phyloP scores from a whole-genome alignment of 371 early-diverging fungal species.

The Actinomucor elegans region DNA sequence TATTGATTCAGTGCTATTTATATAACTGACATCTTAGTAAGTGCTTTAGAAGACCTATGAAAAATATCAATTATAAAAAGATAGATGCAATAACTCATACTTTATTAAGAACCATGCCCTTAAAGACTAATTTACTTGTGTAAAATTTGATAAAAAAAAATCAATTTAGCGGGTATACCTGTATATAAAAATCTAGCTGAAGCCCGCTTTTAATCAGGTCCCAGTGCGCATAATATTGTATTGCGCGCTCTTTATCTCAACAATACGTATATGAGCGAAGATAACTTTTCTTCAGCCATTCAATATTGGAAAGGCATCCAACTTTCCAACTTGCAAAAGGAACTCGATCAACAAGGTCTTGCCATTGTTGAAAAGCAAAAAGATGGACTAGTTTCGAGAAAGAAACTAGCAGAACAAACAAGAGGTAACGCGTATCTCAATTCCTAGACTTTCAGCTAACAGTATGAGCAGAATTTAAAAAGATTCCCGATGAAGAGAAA shows the following conservation, averaged over 20 bases:
- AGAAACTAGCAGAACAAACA: slow-evolving; percentile 86
- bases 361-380: slow-evolving; percentile 86
- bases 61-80: too few relatives aligned
- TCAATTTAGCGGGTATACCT: too few relatives aligned
- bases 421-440: slow-evolving; percentile 56
- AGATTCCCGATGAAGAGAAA: slow-evolving; percentile 77
- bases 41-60: too few relatives aligned
- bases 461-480: slow-evolving; percentile 67
- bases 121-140: too few relatives aligned
- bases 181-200: too few relatives aligned
- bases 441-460: neutral
- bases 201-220: too few relatives aligned
- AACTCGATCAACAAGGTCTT: slow-evolving; percentile 77
- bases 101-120: too few relatives aligned
- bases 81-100: too few relatives aligned
- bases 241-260: neutral
- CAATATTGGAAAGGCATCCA: slow-evolving; percentile 67
- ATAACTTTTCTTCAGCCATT: slow-evolving; percentile 55
- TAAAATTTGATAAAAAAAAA: too few relatives aligned
- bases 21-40: too few relatives aligned
- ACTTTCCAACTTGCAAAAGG: slow-evolving; percentile 65
- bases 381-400: slow-evolving; percentile 72
- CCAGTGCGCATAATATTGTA: neutral
- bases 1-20: too few relatives aligned
- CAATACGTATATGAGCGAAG: slow-evolving; percentile 22